Evolutionary conservation across 2,329 filamentous ascomycete genomes (phyloP), one percentile per base, ranked within the genome.

Genomic region (Trichoderma breve): DNA sequence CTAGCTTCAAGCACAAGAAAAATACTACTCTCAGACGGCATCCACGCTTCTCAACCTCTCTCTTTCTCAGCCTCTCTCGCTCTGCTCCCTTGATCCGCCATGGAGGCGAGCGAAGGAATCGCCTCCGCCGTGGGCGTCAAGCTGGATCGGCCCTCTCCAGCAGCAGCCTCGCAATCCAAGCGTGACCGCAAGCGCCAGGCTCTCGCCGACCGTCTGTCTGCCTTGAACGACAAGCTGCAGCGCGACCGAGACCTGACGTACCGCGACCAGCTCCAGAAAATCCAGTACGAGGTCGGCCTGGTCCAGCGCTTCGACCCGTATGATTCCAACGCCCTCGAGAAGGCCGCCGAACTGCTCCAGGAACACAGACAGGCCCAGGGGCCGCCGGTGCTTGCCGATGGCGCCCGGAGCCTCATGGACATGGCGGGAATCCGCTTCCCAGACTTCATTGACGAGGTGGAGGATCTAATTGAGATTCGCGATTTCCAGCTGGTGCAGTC

Each of bases 281-380:
- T 98, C n/a, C 95, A 98, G 82, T 91, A 93, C 75, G 95, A 97
- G 81, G 94, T 95, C 83, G 93, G 89, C 72, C 87, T 97, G 60
- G 93, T 97, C 75, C 91, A 94, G 80, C 91, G 93, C 76, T 93
- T 96, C 67, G 92, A 97, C 78, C 92, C 93, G 1, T 97, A 97
- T 80, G 86, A 87, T 67, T 86, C 90, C 73, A 88, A 89, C 73
- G 90, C 93, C 63, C 86, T 97, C 61, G 91, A 94, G 74, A 89
- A 92, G 71, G 90, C 94, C 74, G 85, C 87, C 66, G 88, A 90
- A 75, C 82, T 92, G 77, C 88, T 89, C 72, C 84, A 86, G 73
- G 84, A 87, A 72, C 85, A 88, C 71, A 83, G 84, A 47, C 85
- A 86, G 66, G 84, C 84, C 12, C 80, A 83, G 73, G 81, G 80